Conservation (phyloP, 2,329 filamentous ascomycete species). For the Ascochyta fabae region DNA sequence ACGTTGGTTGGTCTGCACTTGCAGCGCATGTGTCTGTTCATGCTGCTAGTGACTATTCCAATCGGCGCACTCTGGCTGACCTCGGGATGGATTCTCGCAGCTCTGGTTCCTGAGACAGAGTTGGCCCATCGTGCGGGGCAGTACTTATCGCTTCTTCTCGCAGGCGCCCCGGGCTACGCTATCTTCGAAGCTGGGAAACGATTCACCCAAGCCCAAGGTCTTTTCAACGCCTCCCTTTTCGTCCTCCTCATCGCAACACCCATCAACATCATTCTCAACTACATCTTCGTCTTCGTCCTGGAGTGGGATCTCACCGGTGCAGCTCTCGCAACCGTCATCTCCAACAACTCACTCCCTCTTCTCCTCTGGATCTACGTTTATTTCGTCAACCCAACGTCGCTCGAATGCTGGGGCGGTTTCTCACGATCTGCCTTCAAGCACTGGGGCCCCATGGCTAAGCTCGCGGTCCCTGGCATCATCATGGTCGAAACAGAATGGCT, state of each 20-base stretch:
- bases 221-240: slow-evolving; percentile 58
- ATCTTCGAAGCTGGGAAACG: slow-evolving; percentile 62
- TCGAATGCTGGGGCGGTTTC: slow-evolving; percentile 74
- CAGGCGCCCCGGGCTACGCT: slow-evolving; percentile 61
- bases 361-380: slow-evolving; percentile 57
- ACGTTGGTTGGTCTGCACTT: slow-evolving; percentile 60
- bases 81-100: slow-evolving; percentile 55
- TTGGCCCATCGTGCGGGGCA: slow-evolving; percentile 58
- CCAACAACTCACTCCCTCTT: slow-evolving; percentile 57
- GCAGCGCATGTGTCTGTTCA: slow-evolving; percentile 60
- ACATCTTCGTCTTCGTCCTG: slow-evolving; percentile 53
- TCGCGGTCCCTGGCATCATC: slow-evolving; percentile 88
- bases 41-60: slow-evolving; percentile 56
- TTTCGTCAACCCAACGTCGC: slow-evolving; percentile 48
- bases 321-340: slow-evolving; percentile 57
- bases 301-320: slow-evolving; percentile 59
- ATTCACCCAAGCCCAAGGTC: slow-evolving; percentile 62
- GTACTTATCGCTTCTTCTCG: slow-evolving; percentile 57
- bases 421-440: slow-evolving; percentile 70
- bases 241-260: slow-evolving; percentile 58
- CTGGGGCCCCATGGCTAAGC: slow-evolving; percentile 82
- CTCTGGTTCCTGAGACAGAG: slow-evolving; percentile 56
- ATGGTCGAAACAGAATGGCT: slow-evolving; percentile 79
- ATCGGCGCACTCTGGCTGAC: slow-evolving; percentile 58
- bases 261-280: slow-evolving; percentile 58